Evolutionary conservation across 2,329 filamentous ascomycete genomes (phyloP).

Genomic region (Polytolypa hystricis): DNA sequence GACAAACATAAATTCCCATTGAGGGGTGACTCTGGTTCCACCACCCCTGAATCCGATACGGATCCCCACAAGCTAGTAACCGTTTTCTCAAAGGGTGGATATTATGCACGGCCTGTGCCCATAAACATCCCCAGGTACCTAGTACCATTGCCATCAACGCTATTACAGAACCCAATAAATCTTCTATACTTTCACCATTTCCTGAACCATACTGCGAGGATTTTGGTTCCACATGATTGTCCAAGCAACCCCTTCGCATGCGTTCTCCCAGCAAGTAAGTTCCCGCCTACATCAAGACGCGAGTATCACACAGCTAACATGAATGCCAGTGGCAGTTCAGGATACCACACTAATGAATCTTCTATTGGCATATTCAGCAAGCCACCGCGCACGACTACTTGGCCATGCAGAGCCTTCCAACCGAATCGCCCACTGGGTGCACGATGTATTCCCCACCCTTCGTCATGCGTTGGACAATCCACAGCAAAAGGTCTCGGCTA

Average conservation of each 20-base stretch:
- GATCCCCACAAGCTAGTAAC: constrained; percentile 39
- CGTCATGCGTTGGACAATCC: constrained; percentile 54
- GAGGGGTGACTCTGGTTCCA: constrained; percentile 10
- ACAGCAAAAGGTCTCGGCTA: constrained; percentile 55
- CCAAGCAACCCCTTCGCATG: constrained; percentile 49
- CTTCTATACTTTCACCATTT: constrained; percentile 64
- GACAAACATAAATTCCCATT: constrained; percentile 4
- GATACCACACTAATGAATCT: constrained; percentile 57
- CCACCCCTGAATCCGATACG: constrained; percentile 36
- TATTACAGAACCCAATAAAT: constrained; percentile 68
- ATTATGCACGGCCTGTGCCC: constrained; percentile 58
- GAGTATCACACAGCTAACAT: background rate
- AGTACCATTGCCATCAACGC: constrained; percentile 43
- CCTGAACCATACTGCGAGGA: constrained; percentile 67
- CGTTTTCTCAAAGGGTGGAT: constrained; percentile 47
- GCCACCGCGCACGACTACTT: constrained; percentile 64
- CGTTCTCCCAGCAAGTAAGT: constrained; percentile 51
- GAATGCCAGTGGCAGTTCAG: constrained; percentile 32
- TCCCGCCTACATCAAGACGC: constrained; percentile 36
- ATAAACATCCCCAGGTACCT: constrained; percentile 51
- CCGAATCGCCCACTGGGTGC: constrained; percentile 70
- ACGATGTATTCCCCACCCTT: constrained; percentile 57
- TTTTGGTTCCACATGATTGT: constrained; percentile 52
- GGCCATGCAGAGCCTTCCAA: constrained; percentile 62
- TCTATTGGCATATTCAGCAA: constrained; percentile 72